Evolutionary conservation across 305 asterid species (phyloP), one percentile per base, ranked within the genome.

Genomic region (Lippia alba): DNA sequence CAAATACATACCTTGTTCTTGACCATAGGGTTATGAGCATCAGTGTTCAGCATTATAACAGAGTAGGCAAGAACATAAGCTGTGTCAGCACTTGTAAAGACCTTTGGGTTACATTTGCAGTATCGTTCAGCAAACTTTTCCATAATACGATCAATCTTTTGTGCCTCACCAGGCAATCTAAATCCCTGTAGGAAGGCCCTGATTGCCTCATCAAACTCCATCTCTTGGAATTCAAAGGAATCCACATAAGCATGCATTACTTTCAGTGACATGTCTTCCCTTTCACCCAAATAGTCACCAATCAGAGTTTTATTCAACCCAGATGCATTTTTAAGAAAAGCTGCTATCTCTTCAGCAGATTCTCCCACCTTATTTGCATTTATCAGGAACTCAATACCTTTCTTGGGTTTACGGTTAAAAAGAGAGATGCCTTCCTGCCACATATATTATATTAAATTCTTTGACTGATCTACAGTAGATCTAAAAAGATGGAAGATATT

Each of bases 361-460:
- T 82, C 78, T 58, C 98, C 99, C 81, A 95, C 96, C 87, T 95
- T 95, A 80, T 90, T 95, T 67, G 96, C 97, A 73, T 80, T 90
- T 69, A 92, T 85, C 83, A 95, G 90, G 82, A 95, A 95, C 79
- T 90, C 97, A 58, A 95, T 90, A 72, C 99, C 99, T 81, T 84
- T 95, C 86, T 84, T 95, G 53, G 99, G 99, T 75, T 95, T 95
- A 32, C 98, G 93, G 74, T 95, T 95, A 76, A 95, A 95, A 83
- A 95, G 96, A 67, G 98, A 87, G 79, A 95, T 91, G 74, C 99
- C 99, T 86, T 95, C 99, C 99, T 95, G 99, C 84, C 87, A 89
- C 53, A 75, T 76, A 70, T 70, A 67, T 74, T 24, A 77, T 64
- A 73, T 74, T 71, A 83, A 63, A 64, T 64, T 67, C 64, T 62